Evolutionary conservation across 148 eudicot species (phyloP).

Genomic region (Rhododendron williamsianum): DNA sequence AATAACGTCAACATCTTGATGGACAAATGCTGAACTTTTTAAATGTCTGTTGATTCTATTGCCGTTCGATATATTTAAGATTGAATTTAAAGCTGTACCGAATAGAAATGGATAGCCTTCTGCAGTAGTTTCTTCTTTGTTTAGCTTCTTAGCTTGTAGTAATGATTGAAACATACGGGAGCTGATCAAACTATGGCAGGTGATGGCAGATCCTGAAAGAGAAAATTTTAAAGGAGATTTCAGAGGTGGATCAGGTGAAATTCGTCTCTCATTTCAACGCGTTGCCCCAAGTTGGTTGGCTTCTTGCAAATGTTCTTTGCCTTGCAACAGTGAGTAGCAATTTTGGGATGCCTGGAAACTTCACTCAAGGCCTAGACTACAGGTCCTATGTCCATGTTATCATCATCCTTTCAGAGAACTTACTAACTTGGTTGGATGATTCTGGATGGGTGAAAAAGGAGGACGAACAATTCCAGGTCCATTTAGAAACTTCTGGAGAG

Average conservation of each 20-base stretch:
- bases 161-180: slow-evolving; percentile 25
- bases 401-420: slow-evolving; percentile 54
- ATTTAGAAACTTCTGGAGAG: slow-evolving; percentile 28
- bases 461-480: slow-evolving; percentile 24
- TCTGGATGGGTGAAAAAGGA: slow-evolving; percentile 33
- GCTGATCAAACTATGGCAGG: slow-evolving; percentile 92
- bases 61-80: not conserved
- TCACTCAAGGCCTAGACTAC: slow-evolving; percentile 53
- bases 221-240: slow-evolving; percentile 48
- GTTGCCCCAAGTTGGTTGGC: slow-evolving; percentile 79
- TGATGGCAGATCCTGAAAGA: slow-evolving; percentile 87
- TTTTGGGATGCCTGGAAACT: slow-evolving; percentile 35
- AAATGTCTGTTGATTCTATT: not conserved
- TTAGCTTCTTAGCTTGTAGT: slow-evolving; percentile 12
- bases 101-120: not conserved
- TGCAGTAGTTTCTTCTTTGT: slow-evolving; percentile 8
- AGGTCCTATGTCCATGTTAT: slow-evolving; percentile 51
- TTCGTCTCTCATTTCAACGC: slow-evolving; percentile 19
- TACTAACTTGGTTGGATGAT: slow-evolving; percentile 45
- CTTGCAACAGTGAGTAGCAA: slow-evolving; percentile 56
- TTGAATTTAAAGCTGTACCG: not conserved
- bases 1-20: not conserved
- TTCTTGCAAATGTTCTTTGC: slow-evolving; percentile 64
- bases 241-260: slow-evolving; percentile 45
- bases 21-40: not conserved